These are phyloP conservation scores for Naganishia randhawae DNA, from an alignment of 768 basidiomycete genomes.

Conservation along the genomic window DNA sequence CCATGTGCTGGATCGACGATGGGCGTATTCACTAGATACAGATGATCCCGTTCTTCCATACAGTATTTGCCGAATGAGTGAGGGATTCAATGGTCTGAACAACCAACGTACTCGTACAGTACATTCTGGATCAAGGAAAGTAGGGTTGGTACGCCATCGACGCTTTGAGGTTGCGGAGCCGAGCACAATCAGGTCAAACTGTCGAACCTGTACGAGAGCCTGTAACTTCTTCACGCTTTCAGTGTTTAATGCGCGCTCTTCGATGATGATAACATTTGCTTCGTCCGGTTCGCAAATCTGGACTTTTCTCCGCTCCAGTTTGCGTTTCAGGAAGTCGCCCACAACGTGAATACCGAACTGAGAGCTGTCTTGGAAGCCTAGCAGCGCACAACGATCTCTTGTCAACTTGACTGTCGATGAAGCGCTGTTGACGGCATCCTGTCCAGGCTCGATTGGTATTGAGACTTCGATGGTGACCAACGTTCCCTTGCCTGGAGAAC, in stretches of 20 bases:
- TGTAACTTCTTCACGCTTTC: neutral
- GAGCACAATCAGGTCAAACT: constrained; percentile 2
- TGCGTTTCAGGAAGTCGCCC: constrained; percentile 18
- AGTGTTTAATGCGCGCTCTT: constrained; percentile 7
- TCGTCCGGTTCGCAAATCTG: neutral
- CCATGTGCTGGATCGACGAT: constrained; percentile 12
- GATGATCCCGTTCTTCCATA: neutral
- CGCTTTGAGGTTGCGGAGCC: constrained; percentile 8
- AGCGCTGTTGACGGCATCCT: neutral
- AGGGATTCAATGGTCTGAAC: constrained; percentile 20
- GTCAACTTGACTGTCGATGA: too few relatives aligned
- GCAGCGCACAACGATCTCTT: neutral
- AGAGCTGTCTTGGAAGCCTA: constrained; percentile 11
- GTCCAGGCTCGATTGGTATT: constrained; percentile 27
- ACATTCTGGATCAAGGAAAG: neutral
- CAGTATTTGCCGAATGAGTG: constrained; percentile 2
- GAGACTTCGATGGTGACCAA: constrained; percentile 43
- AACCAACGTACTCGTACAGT: constrained; percentile 21
- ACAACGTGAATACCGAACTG: constrained; percentile 6
- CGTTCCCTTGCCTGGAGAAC: constrained; percentile 39
- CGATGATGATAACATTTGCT: constrained; percentile 9
- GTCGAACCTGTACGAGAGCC: neutral
- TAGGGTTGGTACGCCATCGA: constrained; percentile 7
- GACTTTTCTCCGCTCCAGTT: neutral
- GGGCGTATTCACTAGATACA: neutral